A percentile compares a stretch with the other conserved stretches of the same genome.
Conservation (phyloP, 1,139 yeast species). For the Candida freyschussii region DNA sequence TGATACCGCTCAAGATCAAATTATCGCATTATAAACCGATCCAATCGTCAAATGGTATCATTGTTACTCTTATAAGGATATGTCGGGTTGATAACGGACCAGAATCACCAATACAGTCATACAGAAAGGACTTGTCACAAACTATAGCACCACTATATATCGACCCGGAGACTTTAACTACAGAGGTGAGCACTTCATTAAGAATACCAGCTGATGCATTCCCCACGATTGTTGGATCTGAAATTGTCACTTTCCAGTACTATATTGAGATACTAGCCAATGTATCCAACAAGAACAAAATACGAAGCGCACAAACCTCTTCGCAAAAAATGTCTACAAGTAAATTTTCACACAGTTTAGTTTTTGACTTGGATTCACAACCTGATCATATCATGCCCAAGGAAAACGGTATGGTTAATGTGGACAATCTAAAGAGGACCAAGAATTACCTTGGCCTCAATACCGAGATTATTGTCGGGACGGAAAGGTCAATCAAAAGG, state of each 20-base stretch:
- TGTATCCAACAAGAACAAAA: constrained; percentile 43
- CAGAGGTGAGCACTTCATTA: constrained; percentile 58
- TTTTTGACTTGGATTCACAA: constrained; percentile 34
- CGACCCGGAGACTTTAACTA: constrained; percentile 57
- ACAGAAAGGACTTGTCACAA: constrained; percentile 80
- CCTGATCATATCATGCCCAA: constrained; percentile 22
- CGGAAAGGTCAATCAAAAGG: constrained; percentile 29
- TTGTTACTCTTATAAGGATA: constrained; percentile 74
- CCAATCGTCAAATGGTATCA: constrained; percentile 70
- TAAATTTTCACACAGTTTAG: constrained; percentile 35
- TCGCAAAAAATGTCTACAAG: constrained; percentile 17
- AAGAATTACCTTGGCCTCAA: constrained; percentile 75
- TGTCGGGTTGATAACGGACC: constrained; percentile 71
- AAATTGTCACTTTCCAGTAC: constrained; percentile 76
- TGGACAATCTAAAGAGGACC: constrained; percentile 68
- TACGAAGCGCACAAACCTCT: constrained; percentile 17
- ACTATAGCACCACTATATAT: constrained; percentile 72
- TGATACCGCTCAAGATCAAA: constrained; percentile 62
- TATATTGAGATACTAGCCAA: constrained; percentile 79
- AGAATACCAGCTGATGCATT: constrained; percentile 81
- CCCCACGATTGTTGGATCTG: constrained; percentile 75
- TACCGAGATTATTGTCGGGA: constrained; percentile 76
- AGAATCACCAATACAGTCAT: constrained; percentile 64
- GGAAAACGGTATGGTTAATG: constrained; percentile 53
- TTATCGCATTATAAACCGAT: constrained; percentile 67